These are phyloP conservation scores for Sporodiniella umbellata DNA, from an alignment of 371 early-diverging fungal species.

Conservation along the genomic window DNA sequence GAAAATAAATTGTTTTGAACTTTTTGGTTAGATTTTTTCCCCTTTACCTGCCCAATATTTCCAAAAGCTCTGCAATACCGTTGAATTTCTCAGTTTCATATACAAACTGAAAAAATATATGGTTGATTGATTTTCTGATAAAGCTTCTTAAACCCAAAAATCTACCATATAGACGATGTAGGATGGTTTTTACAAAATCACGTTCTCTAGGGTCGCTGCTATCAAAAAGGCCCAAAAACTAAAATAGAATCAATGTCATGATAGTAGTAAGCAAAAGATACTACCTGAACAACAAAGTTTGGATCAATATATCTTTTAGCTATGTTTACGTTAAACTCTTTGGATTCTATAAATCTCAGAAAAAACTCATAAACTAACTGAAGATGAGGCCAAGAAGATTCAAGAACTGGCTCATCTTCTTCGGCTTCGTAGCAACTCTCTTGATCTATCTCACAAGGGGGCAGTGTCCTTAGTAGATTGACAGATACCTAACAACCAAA, in stretches of 20 bases:
- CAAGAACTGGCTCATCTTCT: conserved; percentile 96
- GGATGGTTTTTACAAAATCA: conserved; percentile 94
- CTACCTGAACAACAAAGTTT: conserved; percentile 23
- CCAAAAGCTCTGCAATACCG: conserved; percentile 95
- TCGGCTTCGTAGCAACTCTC: conserved; percentile 97
- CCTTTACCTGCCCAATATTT: conserved; percentile 84
- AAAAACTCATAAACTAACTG: conserved; percentile 97
- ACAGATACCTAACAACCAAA: conserved; percentile 68
- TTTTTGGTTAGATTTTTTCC: conserved; percentile 41
- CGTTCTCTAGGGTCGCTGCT: conserved; percentile 97
- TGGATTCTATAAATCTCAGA: conserved; percentile 93
- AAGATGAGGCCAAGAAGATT: conserved; percentile 96
- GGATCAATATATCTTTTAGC: conserved; percentile 49
- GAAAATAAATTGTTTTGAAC: not conserved
- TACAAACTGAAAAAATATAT: conserved; percentile 95
- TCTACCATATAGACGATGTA: conserved; percentile 97
- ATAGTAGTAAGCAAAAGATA: too few relatives aligned
- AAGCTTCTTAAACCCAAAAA: conserved; percentile 93
- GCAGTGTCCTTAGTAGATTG: conserved; percentile 93
- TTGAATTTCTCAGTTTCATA: conserved; percentile 96
- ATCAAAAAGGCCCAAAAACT: conserved; percentile 94
- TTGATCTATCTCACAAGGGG: conserved; percentile 87
- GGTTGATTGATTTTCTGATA: conserved; percentile 93
- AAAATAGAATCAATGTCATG: not conserved
- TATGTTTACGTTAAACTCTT: conserved; percentile 93